Percentiles rank a stretch among this genome's conserved stretches.
Conservation (phyloP, 805 yeast species). For the Saccharomycopsis fermentans region DNA sequence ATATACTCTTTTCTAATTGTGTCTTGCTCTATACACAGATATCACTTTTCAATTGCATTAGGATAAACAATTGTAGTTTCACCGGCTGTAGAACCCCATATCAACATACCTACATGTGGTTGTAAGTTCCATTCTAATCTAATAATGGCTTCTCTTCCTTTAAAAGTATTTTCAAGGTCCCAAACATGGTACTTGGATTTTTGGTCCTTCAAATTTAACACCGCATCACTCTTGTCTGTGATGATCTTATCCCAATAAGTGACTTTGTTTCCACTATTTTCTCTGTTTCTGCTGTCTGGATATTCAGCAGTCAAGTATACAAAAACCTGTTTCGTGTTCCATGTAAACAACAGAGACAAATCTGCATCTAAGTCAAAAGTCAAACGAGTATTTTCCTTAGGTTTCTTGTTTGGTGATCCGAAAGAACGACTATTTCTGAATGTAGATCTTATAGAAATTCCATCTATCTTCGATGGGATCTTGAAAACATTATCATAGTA, state of each 20-base stretch:
- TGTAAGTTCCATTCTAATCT: slow-evolving; percentile 85
- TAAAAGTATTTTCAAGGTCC: slow-evolving; percentile 57
- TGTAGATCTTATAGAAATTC: slow-evolving; percentile 27
- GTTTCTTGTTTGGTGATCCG: slow-evolving; percentile 56
- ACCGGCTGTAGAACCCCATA: slow-evolving; percentile 46
- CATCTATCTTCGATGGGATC: slow-evolving; percentile 29
- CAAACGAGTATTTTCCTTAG: slow-evolving; percentile 68
- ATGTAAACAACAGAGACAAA: slow-evolving; percentile 71
- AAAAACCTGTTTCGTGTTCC: slow-evolving; percentile 97
- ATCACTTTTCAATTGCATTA: neutral
- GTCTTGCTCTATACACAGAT: neutral
- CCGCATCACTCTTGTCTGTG: slow-evolving; percentile 46
- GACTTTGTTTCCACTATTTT: slow-evolving; percentile 47
- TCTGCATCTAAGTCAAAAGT: slow-evolving; percentile 68
- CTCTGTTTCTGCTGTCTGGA: slow-evolving; percentile 29
- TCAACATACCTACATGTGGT: slow-evolving; percentile 77
- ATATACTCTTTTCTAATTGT: too few species aligned
- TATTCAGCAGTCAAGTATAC: slow-evolving; percentile 85
- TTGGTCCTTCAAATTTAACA: slow-evolving; percentile 38
- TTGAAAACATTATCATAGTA: slow-evolving; percentile 35
- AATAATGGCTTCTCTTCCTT: slow-evolving; percentile 55
- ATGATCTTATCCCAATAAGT: slow-evolving; percentile 90
- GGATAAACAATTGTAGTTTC: slow-evolving; percentile 7
- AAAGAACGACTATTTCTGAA: slow-evolving; percentile 46
- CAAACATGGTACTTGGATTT: slow-evolving; percentile 77